A percentile compares a stretch with the other conserved stretches of the same genome.
Evolutionary conservation across 768 basidiomycete genomes (phyloP).

Genomic region (Tylopilus sp.): DNA sequence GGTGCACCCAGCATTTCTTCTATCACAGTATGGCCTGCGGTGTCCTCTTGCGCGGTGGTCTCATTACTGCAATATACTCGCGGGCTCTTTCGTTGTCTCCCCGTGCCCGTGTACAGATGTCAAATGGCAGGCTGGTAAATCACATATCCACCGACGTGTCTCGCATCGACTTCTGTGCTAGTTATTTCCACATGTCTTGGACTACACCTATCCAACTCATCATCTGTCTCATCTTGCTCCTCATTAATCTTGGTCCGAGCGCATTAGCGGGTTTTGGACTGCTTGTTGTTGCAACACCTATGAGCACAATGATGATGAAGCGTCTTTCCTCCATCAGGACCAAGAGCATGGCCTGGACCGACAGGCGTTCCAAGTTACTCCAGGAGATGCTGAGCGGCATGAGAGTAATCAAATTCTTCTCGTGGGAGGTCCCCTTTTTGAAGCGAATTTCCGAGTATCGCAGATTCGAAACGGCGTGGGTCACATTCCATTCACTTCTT

Average conservation of each 20-base stretch:
- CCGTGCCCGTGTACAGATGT: constrained; percentile 72
- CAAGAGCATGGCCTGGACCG: constrained; percentile 85
- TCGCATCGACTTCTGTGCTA: constrained; percentile 82
- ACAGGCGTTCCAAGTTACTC: constrained; percentile 83
- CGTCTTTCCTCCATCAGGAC: constrained; percentile 52
- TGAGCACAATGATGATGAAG: constrained; percentile 73
- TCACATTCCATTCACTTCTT: constrained; percentile 5
- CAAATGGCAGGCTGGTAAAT: constrained; percentile 88
- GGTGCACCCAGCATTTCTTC: constrained; percentile 81
- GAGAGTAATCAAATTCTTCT: constrained; percentile 91
- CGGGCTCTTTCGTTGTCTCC: constrained; percentile 74
- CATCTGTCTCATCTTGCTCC: constrained; percentile 71
- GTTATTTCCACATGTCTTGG: constrained; percentile 82
- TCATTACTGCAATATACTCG: constrained; percentile 84
- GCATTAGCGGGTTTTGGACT: constrained; percentile 55
- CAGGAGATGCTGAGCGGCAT: constrained; percentile 89
- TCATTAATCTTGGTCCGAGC: constrained; percentile 66
- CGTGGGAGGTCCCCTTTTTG: constrained; percentile 83
- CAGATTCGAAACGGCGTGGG: constrained; percentile 62
- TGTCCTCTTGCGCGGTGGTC: constrained; percentile 75
- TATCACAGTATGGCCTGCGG: constrained; percentile 71
- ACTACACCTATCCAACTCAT: constrained; percentile 71
- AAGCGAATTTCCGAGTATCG: constrained; percentile 68
- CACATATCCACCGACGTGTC: constrained; percentile 93
- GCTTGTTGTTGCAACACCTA: constrained; percentile 68